Conservation (phyloP, 2,329 filamentous ascomycete species). For the Aspergillus tamarii region DNA sequence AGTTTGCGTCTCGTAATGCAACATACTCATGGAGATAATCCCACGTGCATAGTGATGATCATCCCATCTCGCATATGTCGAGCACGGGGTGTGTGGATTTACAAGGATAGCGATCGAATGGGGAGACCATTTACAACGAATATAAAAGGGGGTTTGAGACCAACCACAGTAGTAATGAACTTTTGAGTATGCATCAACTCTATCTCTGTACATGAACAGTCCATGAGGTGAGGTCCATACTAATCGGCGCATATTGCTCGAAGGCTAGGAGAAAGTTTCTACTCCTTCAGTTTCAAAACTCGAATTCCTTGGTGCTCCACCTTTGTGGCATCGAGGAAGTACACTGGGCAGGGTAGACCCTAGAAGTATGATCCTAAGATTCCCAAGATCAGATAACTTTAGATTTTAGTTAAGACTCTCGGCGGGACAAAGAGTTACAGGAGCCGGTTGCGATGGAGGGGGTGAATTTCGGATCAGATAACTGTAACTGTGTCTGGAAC, state of each 20-base stretch:
- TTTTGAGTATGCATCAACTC: not conserved
- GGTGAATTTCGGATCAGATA: constrained; percentile 15
- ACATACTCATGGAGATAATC: not conserved
- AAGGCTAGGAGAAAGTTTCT: not conserved
- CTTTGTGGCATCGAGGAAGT: not conserved
- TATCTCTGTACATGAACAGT: not conserved
- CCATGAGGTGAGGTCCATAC: no score
- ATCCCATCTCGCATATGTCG: not conserved
- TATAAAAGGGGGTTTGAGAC: not conserved
- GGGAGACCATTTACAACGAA: not conserved
- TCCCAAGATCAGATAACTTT: constrained; percentile 11
- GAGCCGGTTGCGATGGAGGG: not conserved
- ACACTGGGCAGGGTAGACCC: not conserved
- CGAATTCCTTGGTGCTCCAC: not conserved
- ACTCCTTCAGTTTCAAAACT: not conserved
- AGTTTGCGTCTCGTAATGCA: not conserved
- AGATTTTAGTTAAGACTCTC: not conserved
- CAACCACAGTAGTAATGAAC: not conserved
- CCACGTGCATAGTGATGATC: not conserved
- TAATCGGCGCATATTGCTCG: not conserved
- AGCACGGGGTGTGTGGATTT: not conserved
- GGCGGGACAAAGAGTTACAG: not conserved
- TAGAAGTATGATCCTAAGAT: not conserved
- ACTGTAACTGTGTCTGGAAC: not conserved
- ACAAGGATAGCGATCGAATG: no score